Evolutionary conservation across 371 early-diverging fungal species (phyloP).

Genomic region (Syncephalastrum racemosum): DNA sequence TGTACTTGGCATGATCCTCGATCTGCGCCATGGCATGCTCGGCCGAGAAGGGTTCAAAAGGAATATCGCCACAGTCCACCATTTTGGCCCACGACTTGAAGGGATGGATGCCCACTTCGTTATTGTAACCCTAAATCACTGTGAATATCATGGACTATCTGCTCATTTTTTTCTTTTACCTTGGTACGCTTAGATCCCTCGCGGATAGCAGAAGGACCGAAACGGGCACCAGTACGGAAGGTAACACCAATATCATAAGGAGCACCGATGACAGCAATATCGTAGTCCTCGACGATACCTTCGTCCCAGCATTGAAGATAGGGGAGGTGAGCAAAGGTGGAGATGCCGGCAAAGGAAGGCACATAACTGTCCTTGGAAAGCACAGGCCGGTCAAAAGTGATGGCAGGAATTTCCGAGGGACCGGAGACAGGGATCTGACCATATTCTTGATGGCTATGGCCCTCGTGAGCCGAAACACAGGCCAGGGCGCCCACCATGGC

Average conservation of each 20-base stretch:
- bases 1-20: slow-evolving; percentile 30
- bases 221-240: slow-evolving; percentile 50
- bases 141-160: background rate
- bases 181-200: slow-evolving; percentile 46
- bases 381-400: slow-evolving; percentile 22
- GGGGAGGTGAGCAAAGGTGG: slow-evolving; percentile 51
- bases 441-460: slow-evolving; percentile 12
- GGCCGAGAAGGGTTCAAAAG: slow-evolving; percentile 45
- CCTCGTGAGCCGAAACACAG: slow-evolving; percentile 8
- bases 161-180: slow-evolving; percentile 8
- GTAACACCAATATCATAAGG: slow-evolving; percentile 53
- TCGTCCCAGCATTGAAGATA: slow-evolving; percentile 50
- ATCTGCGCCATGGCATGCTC: slow-evolving; percentile 49
- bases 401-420: slow-evolving; percentile 13
- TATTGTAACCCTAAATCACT: slow-evolving; percentile 34
- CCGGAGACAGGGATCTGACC: slow-evolving; percentile 19
- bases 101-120: slow-evolving; percentile 34
- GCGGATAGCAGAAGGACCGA: slow-evolving; percentile 52
- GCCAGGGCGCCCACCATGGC: slow-evolving; percentile 10
- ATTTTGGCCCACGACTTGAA: slow-evolving; percentile 50
- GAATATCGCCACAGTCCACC: slow-evolving; percentile 54
- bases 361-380: slow-evolving; percentile 34
- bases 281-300: slow-evolving; percentile 34
- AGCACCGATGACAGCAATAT: slow-evolving; percentile 49
- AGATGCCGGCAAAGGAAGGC: slow-evolving; percentile 47